Evolutionary conservation across 768 basidiomycete species (phyloP).

Genomic region (Lactarius sp.): DNA sequence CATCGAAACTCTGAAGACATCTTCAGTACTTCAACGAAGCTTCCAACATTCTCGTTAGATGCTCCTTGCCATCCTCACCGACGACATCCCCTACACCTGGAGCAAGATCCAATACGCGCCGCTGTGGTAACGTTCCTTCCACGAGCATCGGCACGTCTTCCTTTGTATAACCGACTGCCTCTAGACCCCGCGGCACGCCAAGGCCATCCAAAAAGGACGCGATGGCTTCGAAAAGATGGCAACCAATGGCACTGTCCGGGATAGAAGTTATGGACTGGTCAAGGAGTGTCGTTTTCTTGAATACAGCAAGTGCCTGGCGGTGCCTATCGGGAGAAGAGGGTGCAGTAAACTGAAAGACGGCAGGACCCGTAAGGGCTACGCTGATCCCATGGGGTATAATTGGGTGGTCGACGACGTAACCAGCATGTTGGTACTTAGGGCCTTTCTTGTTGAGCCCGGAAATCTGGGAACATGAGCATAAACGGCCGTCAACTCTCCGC

Average conservation of each 20-base stretch:
- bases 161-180: conserved; percentile 70
- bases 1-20: not conserved
- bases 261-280: conserved; percentile 69
- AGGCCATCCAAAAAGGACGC: conserved; percentile 83
- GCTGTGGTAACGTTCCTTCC: conserved; percentile 87
- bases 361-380: conserved; percentile 86
- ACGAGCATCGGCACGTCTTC: conserved; percentile 72
- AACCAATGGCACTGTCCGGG: conserved; percentile 74
- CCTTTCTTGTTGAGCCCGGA: conserved; percentile 93
- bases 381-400: conserved; percentile 94
- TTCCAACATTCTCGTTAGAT: conserved; percentile 77
- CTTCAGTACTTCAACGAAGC: conserved; percentile 69
- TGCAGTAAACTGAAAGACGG: conserved; percentile 95
- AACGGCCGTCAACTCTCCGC: not conserved
- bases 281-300: conserved; percentile 57
- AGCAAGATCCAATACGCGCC: conserved; percentile 88
- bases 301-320: conserved; percentile 82
- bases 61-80: conserved; percentile 78
- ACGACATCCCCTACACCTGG: conserved; percentile 82
- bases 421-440: conserved; percentile 86
- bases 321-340: conserved; percentile 91
- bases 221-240: conserved; percentile 77
- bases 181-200: conserved; percentile 81
- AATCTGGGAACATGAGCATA: conserved; percentile 46
- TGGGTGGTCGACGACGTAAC: conserved; percentile 78